Evolutionary conservation across 768 basidiomycete genomes (phyloP).

Genomic region (Tricholoma sp.): DNA sequence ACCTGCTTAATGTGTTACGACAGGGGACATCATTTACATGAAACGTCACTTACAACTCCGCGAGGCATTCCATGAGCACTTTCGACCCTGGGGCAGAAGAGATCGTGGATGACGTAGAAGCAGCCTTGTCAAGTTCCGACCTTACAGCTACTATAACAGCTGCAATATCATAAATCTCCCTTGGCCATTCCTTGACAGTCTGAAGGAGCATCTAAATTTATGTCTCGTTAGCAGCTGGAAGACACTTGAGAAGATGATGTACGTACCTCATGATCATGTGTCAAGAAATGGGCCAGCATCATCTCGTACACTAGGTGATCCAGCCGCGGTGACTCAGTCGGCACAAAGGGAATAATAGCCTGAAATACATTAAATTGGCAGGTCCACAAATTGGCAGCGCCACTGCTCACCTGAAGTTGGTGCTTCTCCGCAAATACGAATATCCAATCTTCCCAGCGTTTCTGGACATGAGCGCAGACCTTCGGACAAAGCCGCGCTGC

Average conservation of each 20-base stretch:
- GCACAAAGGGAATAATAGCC: slow-evolving; percentile 87
- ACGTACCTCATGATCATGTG: slow-evolving; percentile 67
- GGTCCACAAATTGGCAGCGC: neutral
- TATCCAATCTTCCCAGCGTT: slow-evolving; percentile 95
- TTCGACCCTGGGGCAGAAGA: slow-evolving; percentile 41
- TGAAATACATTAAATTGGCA: slow-evolving; percentile 23
- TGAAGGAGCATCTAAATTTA: slow-evolving; percentile 57
- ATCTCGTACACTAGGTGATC: slow-evolving; percentile 90
- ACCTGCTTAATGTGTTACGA: slow-evolving; percentile 39
- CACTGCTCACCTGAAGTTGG: slow-evolving; percentile 58
- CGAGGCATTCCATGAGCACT: slow-evolving; percentile 89
- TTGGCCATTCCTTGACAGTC: slow-evolving; percentile 87
- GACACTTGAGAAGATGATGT: neutral
- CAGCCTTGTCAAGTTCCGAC: slow-evolving; percentile 65
- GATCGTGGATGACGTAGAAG: slow-evolving; percentile 44
- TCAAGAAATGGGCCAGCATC: slow-evolving; percentile 83
- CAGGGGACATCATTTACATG: neutral
- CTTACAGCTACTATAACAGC: slow-evolving; percentile 89
- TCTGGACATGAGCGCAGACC: slow-evolving; percentile 74
- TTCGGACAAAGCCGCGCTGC: slow-evolving; percentile 83
- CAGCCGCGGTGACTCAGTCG: slow-evolving; percentile 76
- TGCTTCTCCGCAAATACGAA: slow-evolving; percentile 82
- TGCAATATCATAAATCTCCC: slow-evolving; percentile 80
- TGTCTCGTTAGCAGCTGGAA: slow-evolving; percentile 1
- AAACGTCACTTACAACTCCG: slow-evolving; percentile 63